Conservation (phyloP, 352 stramenopile genomes). For the Phytophthora sojae region DNA sequence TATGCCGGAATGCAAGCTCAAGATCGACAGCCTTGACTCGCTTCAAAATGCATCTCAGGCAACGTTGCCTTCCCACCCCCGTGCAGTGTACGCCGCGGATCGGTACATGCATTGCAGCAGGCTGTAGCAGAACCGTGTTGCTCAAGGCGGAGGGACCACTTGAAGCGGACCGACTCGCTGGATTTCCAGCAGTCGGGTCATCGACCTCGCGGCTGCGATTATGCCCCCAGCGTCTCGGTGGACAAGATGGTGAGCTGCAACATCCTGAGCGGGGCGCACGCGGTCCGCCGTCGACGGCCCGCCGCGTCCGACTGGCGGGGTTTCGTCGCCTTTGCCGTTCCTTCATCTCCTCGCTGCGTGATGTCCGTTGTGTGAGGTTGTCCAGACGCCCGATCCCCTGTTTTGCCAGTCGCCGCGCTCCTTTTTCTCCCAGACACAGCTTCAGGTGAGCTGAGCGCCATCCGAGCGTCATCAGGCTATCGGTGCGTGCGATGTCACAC, state of each 20-base stretch:
- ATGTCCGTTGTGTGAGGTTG: background rate
- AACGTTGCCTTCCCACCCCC: background rate
- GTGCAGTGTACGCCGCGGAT: background rate
- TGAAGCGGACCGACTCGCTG: background rate
- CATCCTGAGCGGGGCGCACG: constrained; percentile 19
- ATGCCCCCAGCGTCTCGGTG: constrained; percentile 22
- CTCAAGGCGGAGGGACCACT: background rate
- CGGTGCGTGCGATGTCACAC: constrained; percentile 25
- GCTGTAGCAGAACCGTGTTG: constrained; percentile 7
- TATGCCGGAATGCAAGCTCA: background rate
- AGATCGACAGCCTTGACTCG: background rate
- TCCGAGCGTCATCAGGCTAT: constrained; percentile 7
- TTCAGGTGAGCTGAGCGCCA: constrained; percentile 25
- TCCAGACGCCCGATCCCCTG: background rate
- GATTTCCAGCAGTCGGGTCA: constrained; percentile 21
- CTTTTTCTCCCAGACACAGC: constrained; percentile 9
- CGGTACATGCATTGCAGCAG: constrained; percentile 3
- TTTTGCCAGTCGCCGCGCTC: constrained; percentile 24
- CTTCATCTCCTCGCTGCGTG: constrained; percentile 4
- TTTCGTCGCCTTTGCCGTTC: background rate
- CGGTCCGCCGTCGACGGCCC: background rate
- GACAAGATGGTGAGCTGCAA: constrained; percentile 9
- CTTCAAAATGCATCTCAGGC: background rate
- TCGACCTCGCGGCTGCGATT: constrained; percentile 13
- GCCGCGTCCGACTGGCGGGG: background rate